Conservation (phyloP, 2,329 filamentous ascomycete species). For the Neofusicoccum cordaticola region DNA sequence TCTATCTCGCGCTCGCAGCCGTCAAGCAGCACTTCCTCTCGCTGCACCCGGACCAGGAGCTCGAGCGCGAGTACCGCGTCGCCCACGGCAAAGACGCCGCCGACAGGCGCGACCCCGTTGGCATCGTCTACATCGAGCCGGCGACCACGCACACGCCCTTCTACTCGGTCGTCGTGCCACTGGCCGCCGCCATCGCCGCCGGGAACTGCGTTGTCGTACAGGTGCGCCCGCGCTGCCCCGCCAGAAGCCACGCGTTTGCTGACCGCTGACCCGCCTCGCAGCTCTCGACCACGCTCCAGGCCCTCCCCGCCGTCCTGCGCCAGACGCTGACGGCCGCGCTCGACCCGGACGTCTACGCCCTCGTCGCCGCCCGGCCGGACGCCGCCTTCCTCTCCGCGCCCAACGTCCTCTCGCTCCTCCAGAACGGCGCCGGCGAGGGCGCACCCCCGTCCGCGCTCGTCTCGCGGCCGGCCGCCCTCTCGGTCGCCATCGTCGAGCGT, state of each 20-base stretch:
- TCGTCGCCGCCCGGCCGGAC: constrained; percentile 37
- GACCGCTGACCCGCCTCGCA: constrained; percentile 20
- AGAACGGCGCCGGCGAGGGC: constrained; percentile 26
- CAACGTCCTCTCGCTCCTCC: constrained; percentile 31
- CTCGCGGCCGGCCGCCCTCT: constrained; percentile 34
- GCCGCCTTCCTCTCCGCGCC: constrained; percentile 23
- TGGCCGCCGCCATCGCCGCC: constrained; percentile 49
- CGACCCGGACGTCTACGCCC: constrained; percentile 49
- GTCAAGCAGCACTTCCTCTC: constrained; percentile 41
- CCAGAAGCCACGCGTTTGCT: not conserved
- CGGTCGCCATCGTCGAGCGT: constrained; percentile 60
- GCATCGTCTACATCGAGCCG: constrained; percentile 50
- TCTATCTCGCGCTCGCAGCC: constrained; percentile 39
- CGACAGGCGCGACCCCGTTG: constrained; percentile 34
- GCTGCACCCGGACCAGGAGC: constrained; percentile 38
- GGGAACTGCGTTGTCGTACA: constrained; percentile 53
- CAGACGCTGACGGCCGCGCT: constrained; percentile 41
- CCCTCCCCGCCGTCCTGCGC: constrained; percentile 36
- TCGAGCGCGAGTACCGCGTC: constrained; percentile 44
- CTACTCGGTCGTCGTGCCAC: constrained; percentile 44
- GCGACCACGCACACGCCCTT: constrained; percentile 46
- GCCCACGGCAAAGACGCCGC: constrained; percentile 39
- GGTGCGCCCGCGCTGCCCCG: constrained; percentile 29
- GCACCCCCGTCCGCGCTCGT: constrained; percentile 28
- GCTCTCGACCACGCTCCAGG: constrained; percentile 42